Conservation (phyloP, 331 rosid genomes). For the Telfairia occidentalis region DNA sequence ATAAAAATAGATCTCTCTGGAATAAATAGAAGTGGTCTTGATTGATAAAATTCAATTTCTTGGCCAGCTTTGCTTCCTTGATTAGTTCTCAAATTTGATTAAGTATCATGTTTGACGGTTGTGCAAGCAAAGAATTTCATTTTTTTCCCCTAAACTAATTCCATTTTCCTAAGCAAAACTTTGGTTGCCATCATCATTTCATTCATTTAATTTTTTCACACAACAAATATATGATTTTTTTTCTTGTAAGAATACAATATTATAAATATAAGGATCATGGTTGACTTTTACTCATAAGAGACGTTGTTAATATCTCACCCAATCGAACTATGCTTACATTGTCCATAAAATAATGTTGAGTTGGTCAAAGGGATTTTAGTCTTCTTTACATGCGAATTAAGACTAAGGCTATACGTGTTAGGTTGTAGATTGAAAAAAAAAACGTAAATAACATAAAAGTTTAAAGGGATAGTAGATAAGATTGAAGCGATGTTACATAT, state of each 20-base stretch:
- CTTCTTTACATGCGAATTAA: no score
- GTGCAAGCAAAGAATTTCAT: constrained; percentile 10
- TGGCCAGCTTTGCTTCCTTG: constrained; percentile 10
- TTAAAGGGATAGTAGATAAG: not conserved
- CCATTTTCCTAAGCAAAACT: not conserved
- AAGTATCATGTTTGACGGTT: not conserved
- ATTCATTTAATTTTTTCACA: no score
- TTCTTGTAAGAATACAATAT: no score
- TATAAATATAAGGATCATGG: no score
- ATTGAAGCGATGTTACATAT: not conserved
- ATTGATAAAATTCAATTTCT: constrained; percentile 10
- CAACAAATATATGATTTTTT: no score
- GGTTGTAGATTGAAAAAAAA: not conserved
- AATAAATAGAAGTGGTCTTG: constrained; percentile 9
- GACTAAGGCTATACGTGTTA: no score
- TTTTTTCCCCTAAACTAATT: no score
- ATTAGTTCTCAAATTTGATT: not conserved
- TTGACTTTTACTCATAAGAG: no score
- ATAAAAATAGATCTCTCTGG: not conserved
- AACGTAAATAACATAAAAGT: not conserved
- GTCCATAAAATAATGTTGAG: no score
- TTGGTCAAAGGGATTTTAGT: no score
- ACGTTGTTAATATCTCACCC: no score
- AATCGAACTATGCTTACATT: no score
- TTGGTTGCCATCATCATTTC: not conserved